A percentile compares a stretch with the other conserved stretches of the same genome.
Conservation (phyloP, 257 asterid species). For the Paulownia fortunei region DNA sequence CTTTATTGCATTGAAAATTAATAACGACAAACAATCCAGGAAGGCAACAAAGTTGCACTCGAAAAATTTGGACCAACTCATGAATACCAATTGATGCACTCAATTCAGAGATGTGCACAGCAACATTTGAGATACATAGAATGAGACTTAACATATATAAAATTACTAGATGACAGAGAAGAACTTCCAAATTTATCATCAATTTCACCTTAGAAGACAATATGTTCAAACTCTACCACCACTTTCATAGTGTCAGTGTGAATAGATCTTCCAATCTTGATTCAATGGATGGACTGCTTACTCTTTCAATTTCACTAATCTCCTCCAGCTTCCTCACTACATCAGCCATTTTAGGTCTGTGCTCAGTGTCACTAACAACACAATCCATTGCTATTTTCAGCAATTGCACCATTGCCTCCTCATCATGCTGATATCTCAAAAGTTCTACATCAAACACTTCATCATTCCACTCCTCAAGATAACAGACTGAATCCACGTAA, state of each 20-base stretch:
- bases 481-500: constrained; percentile 45
- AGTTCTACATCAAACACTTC: constrained; percentile 46
- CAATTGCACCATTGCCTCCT: constrained; percentile 44
- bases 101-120: neutral
- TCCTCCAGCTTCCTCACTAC: constrained; percentile 41
- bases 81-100: neutral
- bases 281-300: neutral
- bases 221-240: neutral
- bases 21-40: too few relatives aligned
- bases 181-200: too few relatives aligned
- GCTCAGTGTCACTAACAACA: constrained; percentile 37
- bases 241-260: too few relatives aligned
- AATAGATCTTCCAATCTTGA: neutral
- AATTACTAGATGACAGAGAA: too few relatives aligned
- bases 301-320: constrained; percentile 2
- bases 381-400: constrained; percentile 42
- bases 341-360: constrained; percentile 43
- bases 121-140: neutral
- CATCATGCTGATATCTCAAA: constrained; percentile 35
- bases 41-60: too few relatives aligned
- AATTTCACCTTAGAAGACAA: neutral
- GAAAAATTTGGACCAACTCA: too few relatives aligned
- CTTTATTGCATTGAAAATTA: too few relatives aligned
- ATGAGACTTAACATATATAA: too few relatives aligned
- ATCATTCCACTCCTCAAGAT: constrained; percentile 42